These are phyloP conservation scores for Draba incana DNA, from an alignment of 345 rosid species.

Conservation along the genomic window DNA sequence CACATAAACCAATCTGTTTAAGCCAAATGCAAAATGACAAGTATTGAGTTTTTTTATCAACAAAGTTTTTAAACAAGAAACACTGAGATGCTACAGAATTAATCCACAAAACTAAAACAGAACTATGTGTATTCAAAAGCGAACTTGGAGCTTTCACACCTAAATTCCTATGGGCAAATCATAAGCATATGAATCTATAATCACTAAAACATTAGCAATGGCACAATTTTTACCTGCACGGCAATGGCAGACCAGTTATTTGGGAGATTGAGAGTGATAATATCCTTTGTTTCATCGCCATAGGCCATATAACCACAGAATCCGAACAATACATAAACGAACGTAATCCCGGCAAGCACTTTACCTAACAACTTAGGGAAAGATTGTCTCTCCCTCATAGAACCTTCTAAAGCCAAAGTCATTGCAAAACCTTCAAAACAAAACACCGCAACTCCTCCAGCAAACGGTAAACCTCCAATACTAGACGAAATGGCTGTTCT, in stretches of 20 bases:
- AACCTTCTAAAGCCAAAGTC: conserved; percentile 82
- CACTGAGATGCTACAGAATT: background rate
- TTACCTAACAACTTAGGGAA: conserved; percentile 66
- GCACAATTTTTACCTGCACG: conserved; percentile 61
- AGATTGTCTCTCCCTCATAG: conserved; percentile 69
- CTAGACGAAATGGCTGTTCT: conserved; percentile 62
- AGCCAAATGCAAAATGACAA: conserved; percentile 20
- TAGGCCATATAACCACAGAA: conserved; percentile 90
- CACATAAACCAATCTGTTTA: conserved; percentile 79
- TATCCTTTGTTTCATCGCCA: conserved; percentile 80
- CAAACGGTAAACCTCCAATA: conserved; percentile 80
- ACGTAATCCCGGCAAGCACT: conserved; percentile 65
- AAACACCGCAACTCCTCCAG: conserved; percentile 88
- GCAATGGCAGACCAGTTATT: conserved; percentile 69
- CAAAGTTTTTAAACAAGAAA: background rate
- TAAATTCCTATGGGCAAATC: background rate
- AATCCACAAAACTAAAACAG: background rate
- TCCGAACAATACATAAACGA: conserved; percentile 69
- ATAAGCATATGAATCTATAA: background rate
- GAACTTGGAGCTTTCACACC: background rate
- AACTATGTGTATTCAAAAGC: background rate
- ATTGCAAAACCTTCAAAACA: conserved; percentile 95
- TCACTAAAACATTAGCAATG: background rate
- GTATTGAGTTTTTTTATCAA: background rate
- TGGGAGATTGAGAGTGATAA: conserved; percentile 82